Percentiles rank a stretch among this genome's conserved stretches.
These are phyloP conservation scores for Mycosphaerelloides madeirae DNA, from an alignment of 2,329 filamentous ascomycete species.

Conservation along the genomic window DNA sequence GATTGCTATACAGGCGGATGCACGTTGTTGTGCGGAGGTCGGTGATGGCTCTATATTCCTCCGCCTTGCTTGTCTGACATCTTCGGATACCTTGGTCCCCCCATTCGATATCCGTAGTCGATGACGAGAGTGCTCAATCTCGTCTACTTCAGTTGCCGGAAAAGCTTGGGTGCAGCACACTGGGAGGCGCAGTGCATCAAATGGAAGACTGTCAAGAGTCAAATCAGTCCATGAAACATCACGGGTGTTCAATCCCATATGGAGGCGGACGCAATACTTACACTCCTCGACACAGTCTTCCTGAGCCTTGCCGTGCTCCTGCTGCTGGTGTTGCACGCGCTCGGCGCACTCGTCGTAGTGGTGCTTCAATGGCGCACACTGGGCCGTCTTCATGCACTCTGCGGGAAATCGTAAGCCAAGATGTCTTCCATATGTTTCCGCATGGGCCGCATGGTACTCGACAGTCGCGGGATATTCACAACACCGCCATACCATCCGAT, in stretches of 20 bases:
- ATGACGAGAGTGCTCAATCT: neutral
- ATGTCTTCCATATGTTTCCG: neutral
- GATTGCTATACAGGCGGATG: conserved; percentile 33
- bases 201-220: conserved; percentile 74
- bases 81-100: too few species aligned
- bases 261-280: too few species aligned
- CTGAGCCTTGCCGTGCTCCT: conserved; percentile 67
- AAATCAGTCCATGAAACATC: too few species aligned
- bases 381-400: conserved; percentile 86
- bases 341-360: conserved; percentile 98
- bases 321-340: conserved; percentile 73
- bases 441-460: too few species aligned
- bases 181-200: conserved; percentile 89
- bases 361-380: conserved; percentile 87
- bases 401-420: conserved; percentile 17
- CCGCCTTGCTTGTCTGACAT: neutral
- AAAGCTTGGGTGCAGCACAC: conserved; percentile 96
- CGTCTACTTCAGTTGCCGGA: conserved; percentile 78
- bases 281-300: conserved; percentile 99
- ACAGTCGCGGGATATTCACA: neutral
- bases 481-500: neutral
- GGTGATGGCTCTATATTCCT: neutral
- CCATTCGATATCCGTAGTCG: neutral
- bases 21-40: conserved; percentile 2
- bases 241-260: too few species aligned